A percentile compares a stretch with the other conserved stretches of the same genome.
These are phyloP conservation scores for Platanus orientalis DNA, from an alignment of 164 flowering plant species.

Conservation along the genomic window DNA sequence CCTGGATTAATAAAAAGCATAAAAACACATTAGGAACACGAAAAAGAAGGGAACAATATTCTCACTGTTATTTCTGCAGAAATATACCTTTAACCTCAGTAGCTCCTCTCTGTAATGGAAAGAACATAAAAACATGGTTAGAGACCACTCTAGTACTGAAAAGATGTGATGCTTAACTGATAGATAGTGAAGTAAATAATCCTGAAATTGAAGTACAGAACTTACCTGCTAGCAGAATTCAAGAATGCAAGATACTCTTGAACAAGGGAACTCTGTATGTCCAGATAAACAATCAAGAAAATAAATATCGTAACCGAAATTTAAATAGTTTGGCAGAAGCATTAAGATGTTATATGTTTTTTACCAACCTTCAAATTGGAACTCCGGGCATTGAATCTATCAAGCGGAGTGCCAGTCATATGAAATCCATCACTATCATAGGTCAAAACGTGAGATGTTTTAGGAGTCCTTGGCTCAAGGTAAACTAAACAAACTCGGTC, in stretches of 20 bases:
- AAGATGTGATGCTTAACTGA: background rate
- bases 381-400: slow-evolving; percentile 49
- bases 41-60: too few relatives aligned
- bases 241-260: slow-evolving; percentile 73
- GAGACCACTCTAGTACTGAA: background rate
- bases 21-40: background rate
- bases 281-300: background rate
- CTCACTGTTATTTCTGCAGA: background rate
- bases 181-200: background rate
- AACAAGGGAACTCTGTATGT: slow-evolving; percentile 53
- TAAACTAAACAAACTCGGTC: slow-evolving; percentile 19
- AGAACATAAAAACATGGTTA: slow-evolving; percentile 7
- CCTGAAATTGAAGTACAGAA: background rate
- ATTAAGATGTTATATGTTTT: background rate
- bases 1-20: slow-evolving; percentile 33
- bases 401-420: slow-evolving; percentile 44
- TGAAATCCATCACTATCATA: slow-evolving; percentile 16
- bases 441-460: slow-evolving; percentile 21
- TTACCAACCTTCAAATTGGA: slow-evolving; percentile 61
- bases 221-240: slow-evolving; percentile 78
- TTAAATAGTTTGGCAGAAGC: background rate
- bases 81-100: slow-evolving; percentile 54
- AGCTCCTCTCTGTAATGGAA: slow-evolving; percentile 66
- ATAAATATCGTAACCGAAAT: background rate
- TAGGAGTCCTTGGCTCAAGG: slow-evolving; percentile 44